Evolutionary conservation across 805 yeast genomes (phyloP).

Genomic region (Starmerella bombicola): DNA sequence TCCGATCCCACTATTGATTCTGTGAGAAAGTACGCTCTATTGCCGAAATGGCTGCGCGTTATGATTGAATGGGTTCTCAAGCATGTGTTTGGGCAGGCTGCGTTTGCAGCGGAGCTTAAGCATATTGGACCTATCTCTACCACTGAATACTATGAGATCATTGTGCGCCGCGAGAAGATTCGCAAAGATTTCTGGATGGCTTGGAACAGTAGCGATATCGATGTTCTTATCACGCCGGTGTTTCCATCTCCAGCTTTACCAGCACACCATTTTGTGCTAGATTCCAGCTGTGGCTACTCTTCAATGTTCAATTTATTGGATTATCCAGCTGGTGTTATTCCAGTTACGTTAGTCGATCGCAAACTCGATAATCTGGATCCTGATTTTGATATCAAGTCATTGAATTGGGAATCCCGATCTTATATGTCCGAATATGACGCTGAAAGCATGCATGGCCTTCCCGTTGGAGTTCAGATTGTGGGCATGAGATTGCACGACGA

Average conservation of each 20-base stretch:
- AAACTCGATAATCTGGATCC: constrained; percentile 18
- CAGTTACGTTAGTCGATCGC: constrained; percentile 43
- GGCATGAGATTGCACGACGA: constrained; percentile 52
- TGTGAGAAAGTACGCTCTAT: constrained; percentile 24
- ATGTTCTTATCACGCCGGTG: constrained; percentile 30
- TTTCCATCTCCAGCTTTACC: constrained; percentile 35
- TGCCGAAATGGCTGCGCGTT: constrained; percentile 28
- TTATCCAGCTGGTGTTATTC: constrained; percentile 44
- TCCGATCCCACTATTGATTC: constrained; percentile 29
- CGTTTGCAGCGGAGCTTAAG: constrained; percentile 30
- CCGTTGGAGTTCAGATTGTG: constrained; percentile 53
- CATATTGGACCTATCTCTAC: constrained; percentile 28
- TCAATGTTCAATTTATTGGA: constrained; percentile 43
- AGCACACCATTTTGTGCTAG: constrained; percentile 26
- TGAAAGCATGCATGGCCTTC: constrained; percentile 35
- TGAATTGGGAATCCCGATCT: constrained; percentile 34
- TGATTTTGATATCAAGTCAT: constrained; percentile 20
- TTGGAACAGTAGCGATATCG: constrained; percentile 31
- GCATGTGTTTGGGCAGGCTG: constrained; percentile 26
- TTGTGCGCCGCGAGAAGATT: constrained; percentile 30
- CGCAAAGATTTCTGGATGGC: constrained; percentile 26
- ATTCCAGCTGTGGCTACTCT: constrained; percentile 38
- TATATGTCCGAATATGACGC: constrained; percentile 39
- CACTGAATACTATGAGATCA: constrained; percentile 28
- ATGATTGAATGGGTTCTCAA: constrained; percentile 29